Base-by-base conservation (phyloP, 2,329 filamentous ascomycete species). In the Apiospora arundinis region DNA sequence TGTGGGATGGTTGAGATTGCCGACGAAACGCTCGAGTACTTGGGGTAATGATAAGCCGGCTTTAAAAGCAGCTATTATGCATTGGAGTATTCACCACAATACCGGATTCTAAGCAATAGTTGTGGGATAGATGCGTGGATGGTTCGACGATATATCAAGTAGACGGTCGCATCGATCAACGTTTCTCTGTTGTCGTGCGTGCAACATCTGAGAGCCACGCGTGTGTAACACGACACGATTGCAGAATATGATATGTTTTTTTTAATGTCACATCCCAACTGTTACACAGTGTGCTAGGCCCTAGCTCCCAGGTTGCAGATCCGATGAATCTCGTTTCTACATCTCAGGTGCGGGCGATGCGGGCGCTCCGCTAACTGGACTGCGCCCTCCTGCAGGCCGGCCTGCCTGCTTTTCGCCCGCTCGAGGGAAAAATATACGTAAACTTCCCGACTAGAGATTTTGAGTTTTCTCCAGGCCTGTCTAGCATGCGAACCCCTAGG, bases 141-240 rank as follows among this genome's bases (percentile, higher is more conserved):
- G 16, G 16, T 5, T 37, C 28, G 16, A 37, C 16, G 4, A 1
- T 37, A 60, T 8, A 60, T 32, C 18, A 8, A 56, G 25, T 32
- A 18, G 14, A 56, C 12, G 32, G 2, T 32, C 14, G 25, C 14
- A 32, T 9, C 25, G 28, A 25, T 9, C 23, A 37, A 60, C 14
- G 56, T 14, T 18, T 40, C 40, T 32, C 28, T 63, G 9, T 40
- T 40, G 32, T 63, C 32, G 56, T 40, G 56, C 32, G 56, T 8
- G 56, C 32, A 60, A 60, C 52, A 60, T 37, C 16, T 37, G 25
- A 37, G 52, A 60, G 52, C 52, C 28, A 60, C 28, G 56, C 32
- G 56, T 23, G 56, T 63, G 56, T 32, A 11, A 63, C 56, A 40
- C 56, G 32, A 63, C 56, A 63, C 56, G 28, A 63, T 63, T 28